Conservation (phyloP, 805 yeast species). For the Aciculoconidium aculeatum region DNA sequence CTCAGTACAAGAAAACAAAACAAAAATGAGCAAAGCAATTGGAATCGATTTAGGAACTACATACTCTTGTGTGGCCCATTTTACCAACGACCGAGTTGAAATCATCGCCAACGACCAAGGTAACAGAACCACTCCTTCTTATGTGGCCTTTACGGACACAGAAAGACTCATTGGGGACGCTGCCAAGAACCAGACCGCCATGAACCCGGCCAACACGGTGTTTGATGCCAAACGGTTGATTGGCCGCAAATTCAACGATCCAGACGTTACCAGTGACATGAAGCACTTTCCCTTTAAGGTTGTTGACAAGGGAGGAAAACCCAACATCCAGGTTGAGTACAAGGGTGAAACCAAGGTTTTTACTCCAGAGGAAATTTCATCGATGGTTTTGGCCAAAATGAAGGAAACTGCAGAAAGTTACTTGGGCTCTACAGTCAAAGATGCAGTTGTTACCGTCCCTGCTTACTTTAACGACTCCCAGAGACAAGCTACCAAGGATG, state of each 20-base stretch:
- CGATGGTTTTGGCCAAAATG: conserved; percentile 91
- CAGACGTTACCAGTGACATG: conserved; percentile 71
- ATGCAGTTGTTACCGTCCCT: conserved; percentile 40
- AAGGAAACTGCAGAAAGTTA: conserved; percentile 89
- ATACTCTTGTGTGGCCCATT: conserved; percentile 87
- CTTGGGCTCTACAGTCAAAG: conserved; percentile 72
- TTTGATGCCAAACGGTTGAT: conserved; percentile 95
- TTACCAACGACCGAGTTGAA: conserved; percentile 76
- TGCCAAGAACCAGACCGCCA: conserved; percentile 97
- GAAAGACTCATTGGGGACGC: conserved; percentile 97
- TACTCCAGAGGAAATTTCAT: conserved; percentile 92
- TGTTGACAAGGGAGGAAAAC: conserved; percentile 75
- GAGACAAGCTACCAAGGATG: conserved; percentile 41
- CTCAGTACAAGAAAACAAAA: not conserved
- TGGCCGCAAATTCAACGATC: conserved; percentile 73
- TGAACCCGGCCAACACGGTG: conserved; percentile 90
- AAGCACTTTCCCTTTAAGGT: conserved; percentile 89
- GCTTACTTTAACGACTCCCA: conserved; percentile 41
- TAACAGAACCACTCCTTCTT: conserved; percentile 96
- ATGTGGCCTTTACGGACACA: conserved; percentile 91
- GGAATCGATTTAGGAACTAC: conserved; percentile 98
- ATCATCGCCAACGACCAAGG: conserved; percentile 97
- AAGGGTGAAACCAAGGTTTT: conserved; percentile 82
- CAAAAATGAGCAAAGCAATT: conserved; percentile 35
- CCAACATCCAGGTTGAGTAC: conserved; percentile 79